Base-by-base conservation (phyloP, 345 rosid species). In the Mallotus nudiflorus region DNA sequence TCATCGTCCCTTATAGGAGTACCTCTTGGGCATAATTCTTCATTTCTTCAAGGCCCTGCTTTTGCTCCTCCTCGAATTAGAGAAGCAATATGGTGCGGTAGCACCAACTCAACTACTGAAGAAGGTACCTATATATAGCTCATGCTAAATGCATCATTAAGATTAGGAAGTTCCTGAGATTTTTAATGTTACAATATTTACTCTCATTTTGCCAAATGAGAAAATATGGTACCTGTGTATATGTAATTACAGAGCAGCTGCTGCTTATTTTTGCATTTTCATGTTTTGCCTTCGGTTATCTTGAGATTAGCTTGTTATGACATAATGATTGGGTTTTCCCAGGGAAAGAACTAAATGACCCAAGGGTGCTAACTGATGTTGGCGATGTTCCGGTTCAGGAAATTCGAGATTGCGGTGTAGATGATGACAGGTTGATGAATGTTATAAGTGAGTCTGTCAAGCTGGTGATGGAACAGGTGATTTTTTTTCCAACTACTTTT, bases 71-170 rank as follows among this genome's bases (percentile, higher is more conserved):
- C 99, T 55, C 85, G 99, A 46, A 95, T 95, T 48, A 79, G 99
- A 57, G 99, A 95, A 78, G 99, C 98, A 44, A 95, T 95, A 65
- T 95, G 99, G 99, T 95, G 99, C 77, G 99, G 90, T 59, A 95
- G 99, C 83, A 95, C 98, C 1, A 95, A 95, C 76, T 88, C 99
- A 0, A 49, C 96, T 4, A 95, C 97, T 53, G 99, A 95, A 84
- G 89, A 84, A 95, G 99, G 99, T 95, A 81, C 2, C 27, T 39
- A 39, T 39, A 9, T n/a, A n/a, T n/a, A n/a, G n/a, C n/a, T n/a
- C n/a, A n/a, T n/a, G n/a, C n/a, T n/a, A n/a, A n/a, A n/a, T n/a
- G n/a, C n/a, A n/a, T n/a, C n/a, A n/a, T n/a, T n/a, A n/a, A n/a
- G n/a, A n/a, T n/a, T n/a, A n/a, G n/a, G n/a, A n/a, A n/a, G 9